Evolutionary conservation across 176 grass and related monocot genomes (phyloP).

Genomic region (Juncus inflexus): DNA sequence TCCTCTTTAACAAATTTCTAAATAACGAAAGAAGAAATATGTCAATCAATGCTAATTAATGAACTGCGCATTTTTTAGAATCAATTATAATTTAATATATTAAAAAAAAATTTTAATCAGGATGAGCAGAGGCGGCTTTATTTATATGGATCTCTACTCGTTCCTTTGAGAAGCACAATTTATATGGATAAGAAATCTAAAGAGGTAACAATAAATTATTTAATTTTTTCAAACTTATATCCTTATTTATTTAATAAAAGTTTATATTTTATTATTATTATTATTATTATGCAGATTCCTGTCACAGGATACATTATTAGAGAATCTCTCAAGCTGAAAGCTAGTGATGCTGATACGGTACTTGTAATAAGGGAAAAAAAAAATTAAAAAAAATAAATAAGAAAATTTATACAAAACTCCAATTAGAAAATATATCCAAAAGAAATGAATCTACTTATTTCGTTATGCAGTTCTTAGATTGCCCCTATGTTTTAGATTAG

Average conservation of each 20-base stretch:
- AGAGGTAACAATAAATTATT: conserved; percentile 44
- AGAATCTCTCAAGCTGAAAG: conserved; percentile 88
- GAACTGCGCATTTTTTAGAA: no score
- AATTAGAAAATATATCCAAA: no score
- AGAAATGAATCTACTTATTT: no score
- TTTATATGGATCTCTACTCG: conserved; percentile 64
- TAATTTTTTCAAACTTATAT: conserved; percentile 7
- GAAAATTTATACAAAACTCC: no score
- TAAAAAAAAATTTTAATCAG: conserved; percentile 57
- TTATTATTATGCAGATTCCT: conserved; percentile 52
- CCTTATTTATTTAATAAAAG: neutral
- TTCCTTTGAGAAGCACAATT: conserved; percentile 49
- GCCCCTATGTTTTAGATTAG: no score
- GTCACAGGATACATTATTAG: conserved; percentile 70
- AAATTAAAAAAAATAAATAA: no score
- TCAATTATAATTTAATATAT: neutral
- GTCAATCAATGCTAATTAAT: no score
- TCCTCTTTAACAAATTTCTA: no score
- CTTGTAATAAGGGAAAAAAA: no score
- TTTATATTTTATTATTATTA: conserved; percentile 3
- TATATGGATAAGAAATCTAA: conserved; percentile 84
- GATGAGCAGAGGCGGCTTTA: conserved; percentile 81
- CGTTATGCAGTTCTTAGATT: no score
- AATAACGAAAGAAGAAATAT: no score
- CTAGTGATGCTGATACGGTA: conserved; percentile 72